Evolutionary conservation across 2,329 filamentous ascomycete genomes (phyloP).

Genomic region (Penicillium aurantiogriseum): DNA sequence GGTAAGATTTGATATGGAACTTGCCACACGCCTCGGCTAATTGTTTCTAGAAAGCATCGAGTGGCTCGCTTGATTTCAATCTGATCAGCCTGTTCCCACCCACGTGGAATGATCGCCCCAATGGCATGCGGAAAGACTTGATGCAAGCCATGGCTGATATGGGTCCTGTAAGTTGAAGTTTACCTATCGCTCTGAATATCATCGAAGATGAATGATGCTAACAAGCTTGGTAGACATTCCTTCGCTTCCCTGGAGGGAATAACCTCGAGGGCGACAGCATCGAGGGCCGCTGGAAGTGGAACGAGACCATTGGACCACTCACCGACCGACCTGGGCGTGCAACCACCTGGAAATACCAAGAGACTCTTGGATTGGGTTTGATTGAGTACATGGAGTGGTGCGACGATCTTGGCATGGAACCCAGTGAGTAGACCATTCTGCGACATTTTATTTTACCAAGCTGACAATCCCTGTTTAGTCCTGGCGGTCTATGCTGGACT

Average conservation of each 20-base stretch:
- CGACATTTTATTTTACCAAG: background rate
- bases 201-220: background rate
- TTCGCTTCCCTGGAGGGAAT: constrained; percentile 54
- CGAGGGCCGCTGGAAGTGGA: constrained; percentile 50
- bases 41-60: constrained; percentile 31
- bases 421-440: constrained; percentile 18
- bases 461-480: constrained; percentile 18
- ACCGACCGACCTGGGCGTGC: constrained; percentile 46
- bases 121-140: constrained; percentile 52
- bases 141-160: constrained; percentile 42
- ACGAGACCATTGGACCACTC: constrained; percentile 52
- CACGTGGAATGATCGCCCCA: constrained; percentile 54
- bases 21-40: background rate
- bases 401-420: constrained; percentile 47
- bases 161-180: constrained; percentile 18
- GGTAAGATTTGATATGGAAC: constrained; percentile 11
- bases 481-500: constrained; percentile 48
- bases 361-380: constrained; percentile 47
- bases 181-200: background rate
- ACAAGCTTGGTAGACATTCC: constrained; percentile 36
- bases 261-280: constrained; percentile 47
- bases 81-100: constrained; percentile 55
- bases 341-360: constrained; percentile 46
- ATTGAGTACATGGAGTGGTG: constrained; percentile 51
- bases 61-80: constrained; percentile 50